Evolutionary conservation across 2,329 filamentous ascomycete species (phyloP).

Genomic region (Aspergillus persii): DNA sequence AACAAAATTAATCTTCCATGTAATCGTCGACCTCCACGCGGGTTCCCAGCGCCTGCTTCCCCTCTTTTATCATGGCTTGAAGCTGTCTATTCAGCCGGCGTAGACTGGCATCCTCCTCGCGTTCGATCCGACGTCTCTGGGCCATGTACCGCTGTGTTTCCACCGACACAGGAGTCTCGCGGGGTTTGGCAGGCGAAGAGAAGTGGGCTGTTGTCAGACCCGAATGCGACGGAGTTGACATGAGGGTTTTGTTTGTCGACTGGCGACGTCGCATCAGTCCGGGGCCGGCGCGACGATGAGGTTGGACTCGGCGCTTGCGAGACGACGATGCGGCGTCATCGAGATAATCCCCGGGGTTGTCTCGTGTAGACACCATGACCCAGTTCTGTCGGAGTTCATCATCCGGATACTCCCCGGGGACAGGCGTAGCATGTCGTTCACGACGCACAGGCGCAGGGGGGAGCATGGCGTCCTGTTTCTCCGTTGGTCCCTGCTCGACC

Average conservation of each 20-base stretch:
- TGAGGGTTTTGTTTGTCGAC: constrained; percentile 22
- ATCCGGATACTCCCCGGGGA: constrained; percentile 56
- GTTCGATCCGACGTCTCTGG: constrained; percentile 69
- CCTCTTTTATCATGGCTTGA: constrained; percentile 83
- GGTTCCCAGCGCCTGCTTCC: constrained; percentile 78
- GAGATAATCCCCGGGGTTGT: constrained; percentile 17
- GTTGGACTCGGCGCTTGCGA: constrained; percentile 3
- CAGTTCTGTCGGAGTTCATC: constrained; percentile 63
- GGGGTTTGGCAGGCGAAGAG: constrained; percentile 30
- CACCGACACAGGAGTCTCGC: constrained; percentile 31
- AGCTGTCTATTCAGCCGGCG: constrained; percentile 75
- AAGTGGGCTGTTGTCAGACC: constrained; percentile 22
- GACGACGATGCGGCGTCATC: constrained; percentile 17
- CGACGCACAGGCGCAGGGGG: neutral
- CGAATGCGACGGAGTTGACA: constrained; percentile 18
- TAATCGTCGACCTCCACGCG: constrained; percentile 62
- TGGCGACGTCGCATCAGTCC: constrained; percentile 6
- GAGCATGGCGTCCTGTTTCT: constrained; percentile 10
- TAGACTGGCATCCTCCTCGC: constrained; percentile 75
- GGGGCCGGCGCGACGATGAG: constrained; percentile 12
- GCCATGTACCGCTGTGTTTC: constrained; percentile 74
- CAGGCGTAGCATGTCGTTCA: constrained; percentile 37
- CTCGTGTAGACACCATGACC: constrained; percentile 59
- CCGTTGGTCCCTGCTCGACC: constrained; percentile 21
- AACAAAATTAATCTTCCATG: constrained; percentile 29